Conservation (phyloP, 345 rosid species). For the Lenwebbia sp. region DNA sequence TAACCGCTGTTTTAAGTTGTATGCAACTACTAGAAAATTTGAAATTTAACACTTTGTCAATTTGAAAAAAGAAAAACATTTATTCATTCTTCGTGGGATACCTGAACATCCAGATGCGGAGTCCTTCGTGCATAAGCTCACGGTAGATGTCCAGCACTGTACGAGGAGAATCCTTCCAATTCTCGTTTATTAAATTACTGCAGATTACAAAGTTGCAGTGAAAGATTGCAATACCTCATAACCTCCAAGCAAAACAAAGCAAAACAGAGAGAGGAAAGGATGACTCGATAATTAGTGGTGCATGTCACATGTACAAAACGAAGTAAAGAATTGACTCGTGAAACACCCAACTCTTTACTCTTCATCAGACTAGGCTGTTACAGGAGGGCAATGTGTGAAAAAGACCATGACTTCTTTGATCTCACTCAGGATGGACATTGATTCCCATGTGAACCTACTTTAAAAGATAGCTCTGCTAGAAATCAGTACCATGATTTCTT, state of each 20-base stretch:
- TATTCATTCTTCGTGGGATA: conserved; percentile 6
- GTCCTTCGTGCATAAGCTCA: conserved; percentile 65
- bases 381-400: neutral
- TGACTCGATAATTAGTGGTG: neutral
- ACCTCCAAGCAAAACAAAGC: neutral
- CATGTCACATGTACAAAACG: neutral
- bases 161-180: conserved; percentile 66
- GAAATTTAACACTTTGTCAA: neutral
- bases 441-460: neutral
- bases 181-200: conserved; percentile 30
- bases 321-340: neutral
- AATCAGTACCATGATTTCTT: neutral
- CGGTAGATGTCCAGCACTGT: conserved; percentile 71
- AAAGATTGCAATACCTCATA: neutral
- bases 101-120: conserved; percentile 96
- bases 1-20: neutral
- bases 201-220: neutral
- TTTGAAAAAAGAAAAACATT: neutral
- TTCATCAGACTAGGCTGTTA: neutral
- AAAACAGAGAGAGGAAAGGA: neutral
- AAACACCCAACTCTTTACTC: neutral
- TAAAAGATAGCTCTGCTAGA: neutral
- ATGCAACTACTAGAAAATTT: neutral
- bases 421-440: neutral
- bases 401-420: neutral